phyloP scores from a whole-genome alignment of 345 rosid species.

The Euclidium syriacum region DNA sequence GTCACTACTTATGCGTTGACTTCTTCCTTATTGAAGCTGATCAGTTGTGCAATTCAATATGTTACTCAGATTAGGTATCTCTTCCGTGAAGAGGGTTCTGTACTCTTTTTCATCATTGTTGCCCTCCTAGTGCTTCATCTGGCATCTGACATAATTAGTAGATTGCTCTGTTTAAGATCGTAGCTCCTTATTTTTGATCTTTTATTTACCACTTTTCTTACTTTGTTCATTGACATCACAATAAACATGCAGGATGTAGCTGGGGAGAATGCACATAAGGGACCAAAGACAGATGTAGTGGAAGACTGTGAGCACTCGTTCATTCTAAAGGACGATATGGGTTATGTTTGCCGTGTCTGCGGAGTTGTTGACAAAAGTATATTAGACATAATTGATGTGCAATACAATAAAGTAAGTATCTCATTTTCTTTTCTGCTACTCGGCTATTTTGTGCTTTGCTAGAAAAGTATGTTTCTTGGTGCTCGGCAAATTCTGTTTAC shows the following conservation, averaged over 20 bases:
- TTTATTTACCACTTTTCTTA: not conserved
- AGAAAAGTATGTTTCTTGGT: constrained; percentile 5
- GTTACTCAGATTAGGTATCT: not conserved
- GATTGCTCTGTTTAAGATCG: not conserved
- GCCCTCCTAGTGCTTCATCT: not conserved
- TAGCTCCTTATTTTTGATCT: not conserved
- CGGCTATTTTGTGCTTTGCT: not conserved
- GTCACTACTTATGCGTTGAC: not conserved
- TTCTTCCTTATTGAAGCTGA: not conserved
- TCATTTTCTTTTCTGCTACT: not conserved
- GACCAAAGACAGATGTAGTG: constrained; percentile 39
- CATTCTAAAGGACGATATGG: constrained; percentile 81
- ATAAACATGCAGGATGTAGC: constrained; percentile 40
- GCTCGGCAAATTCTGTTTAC: not conserved
- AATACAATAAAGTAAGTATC: constrained; percentile 57
- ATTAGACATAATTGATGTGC: constrained; percentile 71
- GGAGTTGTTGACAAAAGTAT: constrained; percentile 73
- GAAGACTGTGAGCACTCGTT: constrained; percentile 75
- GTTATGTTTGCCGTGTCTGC: constrained; percentile 88
- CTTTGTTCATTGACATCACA: not conserved
- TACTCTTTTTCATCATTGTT: not conserved
- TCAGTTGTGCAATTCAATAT: not conserved
- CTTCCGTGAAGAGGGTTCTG: not conserved
- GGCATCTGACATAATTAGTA: constrained; percentile 11
- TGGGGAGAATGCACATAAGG: constrained; percentile 43